Percentiles rank a stretch among this genome's conserved stretches.
Conservation (phyloP, 371 early-diverging fungal species). For the Blakeslea trispora region DNA sequence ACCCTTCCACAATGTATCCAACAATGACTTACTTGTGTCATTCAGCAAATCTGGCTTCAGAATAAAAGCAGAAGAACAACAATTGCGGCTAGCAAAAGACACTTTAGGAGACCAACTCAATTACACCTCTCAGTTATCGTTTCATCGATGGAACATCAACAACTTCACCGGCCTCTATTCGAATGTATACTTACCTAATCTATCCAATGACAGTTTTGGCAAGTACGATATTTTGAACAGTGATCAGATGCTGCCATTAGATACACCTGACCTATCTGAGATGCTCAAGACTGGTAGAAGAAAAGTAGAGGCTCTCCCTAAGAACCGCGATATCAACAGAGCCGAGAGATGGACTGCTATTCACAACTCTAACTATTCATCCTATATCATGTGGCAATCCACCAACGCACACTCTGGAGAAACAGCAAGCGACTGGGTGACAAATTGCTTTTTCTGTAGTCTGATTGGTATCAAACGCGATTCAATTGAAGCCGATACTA, state of each 20-base stretch:
- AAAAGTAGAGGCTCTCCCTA: slow-evolving; percentile 1
- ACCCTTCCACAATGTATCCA: neutral
- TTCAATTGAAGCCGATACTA: neutral
- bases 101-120: neutral
- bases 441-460: slow-evolving; percentile 14
- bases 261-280: slow-evolving; percentile 15
- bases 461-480: neutral
- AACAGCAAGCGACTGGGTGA: neutral
- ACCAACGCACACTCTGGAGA: slow-evolving; percentile 15
- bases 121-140: neutral
- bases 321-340: slow-evolving; percentile 5
- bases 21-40: neutral
- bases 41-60: slow-evolving; percentile 7
- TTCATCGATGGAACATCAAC: neutral
- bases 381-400: slow-evolving; percentile 18
- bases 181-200: neutral
- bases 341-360: slow-evolving; percentile 20
- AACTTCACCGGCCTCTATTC: slow-evolving; percentile 2
- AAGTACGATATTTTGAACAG: slow-evolving; percentile 4
- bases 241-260: slow-evolving; percentile 7
- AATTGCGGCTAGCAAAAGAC: slow-evolving; percentile 3
- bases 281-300: slow-evolving; percentile 4
- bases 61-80: slow-evolving; percentile 6
- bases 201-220: neutral
- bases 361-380: slow-evolving; percentile 12